Evolutionary conservation across 164 flowering plant species (phyloP).

Genomic region (Litsea cubeba): DNA sequence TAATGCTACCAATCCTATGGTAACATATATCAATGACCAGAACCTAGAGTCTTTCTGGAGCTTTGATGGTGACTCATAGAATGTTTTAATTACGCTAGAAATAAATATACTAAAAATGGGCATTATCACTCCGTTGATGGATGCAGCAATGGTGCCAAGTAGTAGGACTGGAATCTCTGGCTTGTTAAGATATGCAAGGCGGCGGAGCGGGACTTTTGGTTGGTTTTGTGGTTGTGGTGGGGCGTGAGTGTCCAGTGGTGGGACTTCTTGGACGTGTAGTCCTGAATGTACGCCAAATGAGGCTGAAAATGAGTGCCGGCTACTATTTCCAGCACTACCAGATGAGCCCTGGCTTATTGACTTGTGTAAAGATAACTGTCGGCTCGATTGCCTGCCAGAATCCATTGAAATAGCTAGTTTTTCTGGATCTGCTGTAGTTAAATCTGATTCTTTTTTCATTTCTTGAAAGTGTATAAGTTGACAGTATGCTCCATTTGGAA

Average conservation of each 20-base stretch:
- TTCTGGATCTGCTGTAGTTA: slow-evolving; percentile 10
- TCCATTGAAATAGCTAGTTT: slow-evolving; percentile 11
- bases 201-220: slow-evolving; percentile 26
- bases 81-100: slow-evolving; percentile 26
- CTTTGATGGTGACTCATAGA: slow-evolving; percentile 26
- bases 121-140: slow-evolving; percentile 27
- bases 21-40: slow-evolving; percentile 36
- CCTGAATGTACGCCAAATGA: too few relatives aligned
- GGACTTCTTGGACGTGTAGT: slow-evolving; percentile 12
- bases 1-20: slow-evolving; percentile 20
- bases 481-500: slow-evolving; percentile 41
- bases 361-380: slow-evolving; percentile 15
- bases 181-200: slow-evolving; percentile 41
- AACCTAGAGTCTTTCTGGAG: slow-evolving; percentile 30
- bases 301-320: too few relatives aligned
- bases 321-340: slow-evolving; percentile 21
- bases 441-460: slow-evolving; percentile 19
- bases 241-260: not conserved
- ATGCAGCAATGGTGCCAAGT: slow-evolving; percentile 34
- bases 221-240: not conserved
- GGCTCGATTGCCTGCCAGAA: slow-evolving; percentile 18
- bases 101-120: slow-evolving; percentile 34
- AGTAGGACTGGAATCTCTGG: slow-evolving; percentile 40
- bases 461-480: slow-evolving; percentile 48
- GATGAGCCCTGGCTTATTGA: slow-evolving; percentile 30